Evolutionary conservation across 208 protist species (phyloP).

Genomic region (Chromosphaera perkinsii): DNA sequence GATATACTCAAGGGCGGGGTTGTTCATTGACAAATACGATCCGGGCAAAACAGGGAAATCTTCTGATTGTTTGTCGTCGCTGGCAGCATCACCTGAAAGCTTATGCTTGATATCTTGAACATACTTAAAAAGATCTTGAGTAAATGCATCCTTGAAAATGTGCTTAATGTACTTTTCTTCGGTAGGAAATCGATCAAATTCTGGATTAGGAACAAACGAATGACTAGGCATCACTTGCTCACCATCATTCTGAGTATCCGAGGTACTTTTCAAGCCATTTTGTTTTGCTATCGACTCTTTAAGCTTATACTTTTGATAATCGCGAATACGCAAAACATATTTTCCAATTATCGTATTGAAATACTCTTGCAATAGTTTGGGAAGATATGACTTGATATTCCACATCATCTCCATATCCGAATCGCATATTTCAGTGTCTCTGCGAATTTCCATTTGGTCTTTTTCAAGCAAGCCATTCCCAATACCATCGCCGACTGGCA

Average conservation of each 20-base stretch:
- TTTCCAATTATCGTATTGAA: no score
- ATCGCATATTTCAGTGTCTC: no score
- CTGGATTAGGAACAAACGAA: neutral
- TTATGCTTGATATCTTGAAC: neutral
- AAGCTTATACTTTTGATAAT: no score
- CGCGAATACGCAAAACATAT: no score
- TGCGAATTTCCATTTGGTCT: no score
- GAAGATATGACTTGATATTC: no score
- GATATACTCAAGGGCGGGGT: conserved; percentile 51
- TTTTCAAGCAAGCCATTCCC: neutral
- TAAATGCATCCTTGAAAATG: neutral
- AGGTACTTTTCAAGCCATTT: no score
- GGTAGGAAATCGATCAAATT: neutral
- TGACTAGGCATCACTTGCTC: neutral
- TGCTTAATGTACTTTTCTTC: neutral
- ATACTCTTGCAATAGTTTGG: no score
- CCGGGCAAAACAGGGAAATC: conserved; percentile 34
- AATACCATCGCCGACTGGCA: neutral
- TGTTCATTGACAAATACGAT: conserved; percentile 24
- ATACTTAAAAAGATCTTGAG: no score
- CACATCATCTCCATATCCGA: no score
- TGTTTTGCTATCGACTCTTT: no score
- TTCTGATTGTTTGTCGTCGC: neutral
- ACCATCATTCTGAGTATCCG: neutral
- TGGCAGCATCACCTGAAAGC: neutral